Percentiles rank a stretch among this genome's conserved stretches.
These are phyloP conservation scores for Xylaria sp. DNA, from an alignment of 495 filamentous ascomycete genomes.

Conservation along the genomic window DNA sequence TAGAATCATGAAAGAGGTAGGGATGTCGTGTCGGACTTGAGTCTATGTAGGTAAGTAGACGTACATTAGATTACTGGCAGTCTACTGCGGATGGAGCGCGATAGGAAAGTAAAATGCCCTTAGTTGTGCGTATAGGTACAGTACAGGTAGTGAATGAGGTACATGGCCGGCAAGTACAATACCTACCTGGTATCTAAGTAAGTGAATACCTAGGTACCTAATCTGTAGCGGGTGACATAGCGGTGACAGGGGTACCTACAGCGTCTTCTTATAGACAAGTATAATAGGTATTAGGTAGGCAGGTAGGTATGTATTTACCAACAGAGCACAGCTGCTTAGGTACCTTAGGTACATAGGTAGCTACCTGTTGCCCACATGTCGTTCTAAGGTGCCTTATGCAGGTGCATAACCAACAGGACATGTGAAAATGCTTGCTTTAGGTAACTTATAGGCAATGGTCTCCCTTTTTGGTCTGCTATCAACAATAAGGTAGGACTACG, in stretches of 20 bases:
- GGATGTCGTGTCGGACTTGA: constrained; percentile 15
- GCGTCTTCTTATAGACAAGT: too few species aligned
- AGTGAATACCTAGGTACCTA: neutral
- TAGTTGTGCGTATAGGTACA: neutral
- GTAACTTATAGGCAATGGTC: neutral
- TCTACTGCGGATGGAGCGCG: constrained; percentile 6
- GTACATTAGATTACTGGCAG: neutral
- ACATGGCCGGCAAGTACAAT: neutral
- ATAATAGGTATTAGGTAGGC: too few species aligned
- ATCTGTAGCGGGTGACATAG: neutral
- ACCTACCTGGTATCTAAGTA: too few species aligned
- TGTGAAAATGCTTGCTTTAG: neutral
- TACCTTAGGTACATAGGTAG: neutral
- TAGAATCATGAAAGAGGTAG: neutral
- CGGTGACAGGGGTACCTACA: neutral
- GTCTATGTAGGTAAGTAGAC: constrained; percentile 1
- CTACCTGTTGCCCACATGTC: too few species aligned
- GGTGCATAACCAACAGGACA: neutral
- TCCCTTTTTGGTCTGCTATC: too few species aligned
- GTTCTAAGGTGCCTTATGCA: too few species aligned
- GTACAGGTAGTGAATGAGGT: neutral
- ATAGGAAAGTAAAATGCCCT: neutral
- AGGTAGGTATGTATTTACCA: neutral
- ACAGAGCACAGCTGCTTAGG: neutral
- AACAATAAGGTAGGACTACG: neutral